These are phyloP conservation scores for Diddensiella caesifluorescens DNA, from an alignment of 805 yeast species.

Conservation along the genomic window DNA sequence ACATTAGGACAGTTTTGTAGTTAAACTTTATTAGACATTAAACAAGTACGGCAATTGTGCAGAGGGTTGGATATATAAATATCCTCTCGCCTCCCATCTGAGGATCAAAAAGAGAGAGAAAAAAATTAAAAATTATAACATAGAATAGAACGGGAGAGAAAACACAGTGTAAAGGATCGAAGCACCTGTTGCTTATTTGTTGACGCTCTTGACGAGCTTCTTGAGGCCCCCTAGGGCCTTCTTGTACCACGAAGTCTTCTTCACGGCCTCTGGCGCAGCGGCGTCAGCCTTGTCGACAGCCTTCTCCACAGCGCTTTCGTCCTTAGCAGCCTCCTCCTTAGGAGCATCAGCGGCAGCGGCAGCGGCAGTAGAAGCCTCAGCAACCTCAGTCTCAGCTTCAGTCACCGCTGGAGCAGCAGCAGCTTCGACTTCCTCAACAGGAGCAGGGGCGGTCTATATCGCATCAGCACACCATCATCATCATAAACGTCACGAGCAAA, in stretches of 20 bases:
- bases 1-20: too few species aligned
- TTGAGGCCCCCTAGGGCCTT: constrained; percentile 21
- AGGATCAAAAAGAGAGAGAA: too few species aligned
- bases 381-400: constrained; percentile 11
- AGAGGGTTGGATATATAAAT: too few species aligned
- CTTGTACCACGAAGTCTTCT: constrained; percentile 27
- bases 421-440: constrained; percentile 1
- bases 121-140: constrained; percentile 1
- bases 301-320: constrained; percentile 10
- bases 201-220: constrained; percentile 30
- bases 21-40: too few species aligned
- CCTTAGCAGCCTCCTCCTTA: constrained; percentile 8
- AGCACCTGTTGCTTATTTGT: constrained; percentile 22
- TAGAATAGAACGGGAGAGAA: constrained; percentile 2
- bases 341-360: constrained; percentile 10
- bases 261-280: constrained; percentile 22
- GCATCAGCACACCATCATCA: too few species aligned
- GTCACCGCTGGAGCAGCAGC: constrained; percentile 8
- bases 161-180: constrained; percentile 5
- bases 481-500: too few species aligned
- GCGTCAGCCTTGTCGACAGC: constrained; percentile 19
- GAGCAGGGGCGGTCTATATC: too few species aligned
- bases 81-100: too few species aligned
- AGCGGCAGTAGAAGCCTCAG: constrained; percentile 11
- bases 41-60: too few species aligned